These are phyloP conservation scores for Toxicodendron radicans DNA, from an alignment of 345 rosid species.

Conservation along the genomic window DNA sequence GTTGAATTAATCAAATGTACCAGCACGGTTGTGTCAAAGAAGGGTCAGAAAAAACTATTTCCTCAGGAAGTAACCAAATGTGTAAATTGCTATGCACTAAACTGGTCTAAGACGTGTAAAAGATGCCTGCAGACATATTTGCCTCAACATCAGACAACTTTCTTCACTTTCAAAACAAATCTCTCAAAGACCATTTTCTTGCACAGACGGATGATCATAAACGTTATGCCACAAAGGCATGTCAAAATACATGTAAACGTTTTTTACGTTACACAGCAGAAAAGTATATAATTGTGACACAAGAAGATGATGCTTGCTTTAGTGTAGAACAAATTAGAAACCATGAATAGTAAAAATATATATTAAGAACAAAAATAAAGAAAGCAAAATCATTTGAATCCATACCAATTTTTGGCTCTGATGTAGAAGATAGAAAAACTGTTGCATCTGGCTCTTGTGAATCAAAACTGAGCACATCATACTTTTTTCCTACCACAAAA, in stretches of 20 bases:
- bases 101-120: background rate
- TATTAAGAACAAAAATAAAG: slow-evolving; percentile 5
- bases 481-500: slow-evolving; percentile 52
- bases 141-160: background rate
- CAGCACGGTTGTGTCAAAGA: background rate
- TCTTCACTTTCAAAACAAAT: background rate
- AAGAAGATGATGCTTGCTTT: background rate
- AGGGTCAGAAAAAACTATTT: background rate
- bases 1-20: background rate
- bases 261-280: background rate
- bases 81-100: background rate
- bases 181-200: background rate
- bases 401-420: slow-evolving; percentile 56
- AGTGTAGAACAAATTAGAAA: background rate
- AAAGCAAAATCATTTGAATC: background rate
- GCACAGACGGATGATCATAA: background rate
- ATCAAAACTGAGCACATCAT: slow-evolving; percentile 53
- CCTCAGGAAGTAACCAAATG: background rate
- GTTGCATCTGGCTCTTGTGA: slow-evolving; percentile 52
- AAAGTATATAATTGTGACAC: background rate
- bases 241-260: background rate
- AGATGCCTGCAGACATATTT: background rate
- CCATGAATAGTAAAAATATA: background rate
- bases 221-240: background rate
- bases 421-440: slow-evolving; percentile 52